These are phyloP conservation scores for Barbarea vulgaris DNA, from an alignment of 345 rosid species.

Conservation along the genomic window DNA sequence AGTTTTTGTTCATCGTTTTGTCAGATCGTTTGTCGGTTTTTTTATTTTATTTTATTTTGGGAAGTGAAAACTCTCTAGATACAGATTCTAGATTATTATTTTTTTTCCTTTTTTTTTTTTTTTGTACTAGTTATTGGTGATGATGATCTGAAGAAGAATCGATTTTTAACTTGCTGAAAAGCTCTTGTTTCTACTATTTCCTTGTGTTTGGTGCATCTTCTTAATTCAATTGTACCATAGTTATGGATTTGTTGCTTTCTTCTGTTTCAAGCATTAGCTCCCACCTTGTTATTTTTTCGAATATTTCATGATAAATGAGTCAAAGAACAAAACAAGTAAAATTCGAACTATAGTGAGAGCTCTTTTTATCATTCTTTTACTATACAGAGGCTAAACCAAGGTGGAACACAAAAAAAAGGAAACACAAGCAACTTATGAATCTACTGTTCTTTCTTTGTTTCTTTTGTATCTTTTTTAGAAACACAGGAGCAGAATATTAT, in stretches of 20 bases:
- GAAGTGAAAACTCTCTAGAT: slow-evolving; percentile 39
- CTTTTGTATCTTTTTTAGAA: neutral
- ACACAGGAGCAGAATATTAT: neutral
- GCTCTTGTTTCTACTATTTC: neutral
- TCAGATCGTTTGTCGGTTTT: slow-evolving; percentile 4
- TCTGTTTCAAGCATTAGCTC: neutral
- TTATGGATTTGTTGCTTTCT: neutral
- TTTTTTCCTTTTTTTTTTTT: neutral
- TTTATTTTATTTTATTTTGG: slow-evolving; percentile 31
- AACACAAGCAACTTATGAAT: slow-evolving; percentile 16
- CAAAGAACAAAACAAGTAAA: neutral
- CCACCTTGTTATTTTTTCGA: neutral
- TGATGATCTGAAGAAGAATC: slow-evolving; percentile 19
- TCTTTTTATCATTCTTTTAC: neutral
- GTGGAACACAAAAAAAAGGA: neutral
- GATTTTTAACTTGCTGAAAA: slow-evolving; percentile 34
- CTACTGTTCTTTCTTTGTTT: neutral
- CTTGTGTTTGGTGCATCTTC: neutral
- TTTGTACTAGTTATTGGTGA: slow-evolving; percentile 26
- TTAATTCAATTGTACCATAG: slow-evolving; percentile 17
- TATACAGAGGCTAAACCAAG: slow-evolving; percentile 24
- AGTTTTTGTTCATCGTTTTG: slow-evolving; percentile 39
- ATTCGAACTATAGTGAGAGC: neutral
- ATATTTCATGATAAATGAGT: neutral
- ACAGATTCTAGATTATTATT: slow-evolving; percentile 38